Evolutionary conservation across 768 basidiomycete species (phyloP), one percentile per base, ranked within the genome.

Genomic region (Phaeolepiota aurea): DNA sequence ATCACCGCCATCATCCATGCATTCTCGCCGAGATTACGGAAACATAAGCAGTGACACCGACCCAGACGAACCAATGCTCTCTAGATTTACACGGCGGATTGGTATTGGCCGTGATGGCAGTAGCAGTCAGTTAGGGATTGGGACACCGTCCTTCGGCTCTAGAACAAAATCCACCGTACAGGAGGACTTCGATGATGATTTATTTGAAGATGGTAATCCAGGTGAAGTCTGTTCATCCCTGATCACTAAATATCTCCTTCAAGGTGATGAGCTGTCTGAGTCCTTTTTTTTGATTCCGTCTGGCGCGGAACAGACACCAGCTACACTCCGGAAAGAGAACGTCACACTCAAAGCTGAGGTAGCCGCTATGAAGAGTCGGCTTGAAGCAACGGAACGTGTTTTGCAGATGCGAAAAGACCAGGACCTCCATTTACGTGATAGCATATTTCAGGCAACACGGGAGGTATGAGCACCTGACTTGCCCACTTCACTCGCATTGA

Each of bases 271-370:
- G 21, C 69, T 87, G 42, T 82, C 87, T 1, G 87, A 85, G 47
- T 89, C 87, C 0, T 89, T 88, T 54, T 86, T 71, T 48, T 54
- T 90, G 23, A 73, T 90, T 35, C 82, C 87, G 0, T 73, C 76
- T 4, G 77, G 73, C 21, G 60, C 73, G 20, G 79, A 79, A 38
- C 56, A 72, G 4, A 62, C 76, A 20, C 57, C 67, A 3, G 56
- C 65, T 13, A 57, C 58, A 1, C 61, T 87, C 22, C 76, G 72
- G 56, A 77, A 72, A 54, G 87, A 91, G 54, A 91, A 91, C 47
- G 54, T 57, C 1, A 51, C 64, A 5, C 68, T 91, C 7, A 85
- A 75, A 53, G 59, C 64, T 3, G 80, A 88, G 46, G 52, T 83
- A 3, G 75, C 76, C 10, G 58, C 62, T 5, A 61, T 77, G 59